Base-by-base conservation (phyloP, 164 flowering plant species). In the Umbellularia californica region DNA sequence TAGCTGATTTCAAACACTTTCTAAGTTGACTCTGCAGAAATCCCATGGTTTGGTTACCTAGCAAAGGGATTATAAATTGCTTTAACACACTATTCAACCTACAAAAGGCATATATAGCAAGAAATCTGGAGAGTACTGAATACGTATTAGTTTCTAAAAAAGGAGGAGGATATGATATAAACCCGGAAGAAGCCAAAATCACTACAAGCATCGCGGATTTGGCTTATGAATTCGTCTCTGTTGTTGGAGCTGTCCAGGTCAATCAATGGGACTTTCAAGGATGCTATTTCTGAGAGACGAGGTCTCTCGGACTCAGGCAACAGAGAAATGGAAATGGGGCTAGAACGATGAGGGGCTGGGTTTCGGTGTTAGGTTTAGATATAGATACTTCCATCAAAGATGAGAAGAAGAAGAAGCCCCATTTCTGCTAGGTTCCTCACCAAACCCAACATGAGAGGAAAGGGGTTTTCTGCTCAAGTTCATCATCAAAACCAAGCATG, bases 21-120 rank as follows among this genome's bases (percentile, higher is more conserved):
- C 71, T 81, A 87, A 77, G 82, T 78, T 20, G 72, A 65, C 23
- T 86, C 89, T 67, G 5, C 62, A 0, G 72, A 10, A 66, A 92
- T 88, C 24, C 92, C 95, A 60, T 92, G 97, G 68, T 90, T n/a
- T 89, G 14, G 81, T 82, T 77, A 90, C 93, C 97, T 92, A 41
- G 20, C n/a, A 17, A 7, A 20, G 10, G 19, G 13, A n/a, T 20
- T 27, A 30, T 30, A 3, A 58, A 55, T 14, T 17, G 51, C 47
- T 30, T 22, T 13, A 69, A 30, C 5, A 64, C 23, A 25, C 41
- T 25, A 3, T 0, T 6, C 20, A 17, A 15, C 19, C 25, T 9
- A 69, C 33, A 30, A 3, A n/a, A 30, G 33, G 30, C 30, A 28
- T 28, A 3, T 28, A n/a, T 62, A 60, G 20, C 47, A 23, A 72